Evolutionary conservation across 179 eudicot genomes (phyloP).

Genomic region (Spinacia oleracea): DNA sequence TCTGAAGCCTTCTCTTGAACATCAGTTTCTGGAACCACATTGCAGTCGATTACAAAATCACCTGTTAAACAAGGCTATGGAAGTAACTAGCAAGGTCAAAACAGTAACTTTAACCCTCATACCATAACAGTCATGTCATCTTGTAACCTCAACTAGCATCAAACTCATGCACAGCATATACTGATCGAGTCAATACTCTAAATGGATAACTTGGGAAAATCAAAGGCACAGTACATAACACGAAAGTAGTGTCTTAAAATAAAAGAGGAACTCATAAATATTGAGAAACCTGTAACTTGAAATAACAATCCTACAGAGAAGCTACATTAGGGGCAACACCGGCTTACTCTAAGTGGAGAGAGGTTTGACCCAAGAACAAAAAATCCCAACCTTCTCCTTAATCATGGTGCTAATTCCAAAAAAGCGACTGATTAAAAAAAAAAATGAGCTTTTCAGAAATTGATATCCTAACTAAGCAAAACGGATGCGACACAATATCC

Average conservation of each 20-base stretch:
- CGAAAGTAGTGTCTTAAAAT: not conserved
- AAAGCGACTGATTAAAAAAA: not conserved
- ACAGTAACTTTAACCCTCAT: not conserved
- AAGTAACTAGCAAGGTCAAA: not conserved
- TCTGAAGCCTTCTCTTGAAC: slow-evolving; percentile 32
- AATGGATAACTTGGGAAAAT: not conserved
- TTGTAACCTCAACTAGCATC: not conserved
- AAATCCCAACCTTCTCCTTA: not conserved
- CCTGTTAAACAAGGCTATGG: slow-evolving; percentile 25
- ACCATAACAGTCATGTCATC: no score
- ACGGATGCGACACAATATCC: not conserved
- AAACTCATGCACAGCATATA: not conserved
- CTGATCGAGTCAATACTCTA: not conserved
- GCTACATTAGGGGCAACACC: not conserved
- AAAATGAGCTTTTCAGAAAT: not conserved
- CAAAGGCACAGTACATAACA: not conserved
- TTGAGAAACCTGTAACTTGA: no score
- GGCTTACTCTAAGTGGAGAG: not conserved
- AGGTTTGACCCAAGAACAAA: not conserved
- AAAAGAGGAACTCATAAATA: not conserved
- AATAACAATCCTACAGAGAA: not conserved
- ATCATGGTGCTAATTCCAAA: not conserved
- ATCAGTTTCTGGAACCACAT: slow-evolving; percentile 40
- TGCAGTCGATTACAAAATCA: slow-evolving; percentile 42
- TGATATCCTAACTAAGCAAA: not conserved